These are phyloP conservation scores for Talaromyces nanjingensis DNA, from an alignment of 495 filamentous ascomycete genomes.

Conservation along the genomic window DNA sequence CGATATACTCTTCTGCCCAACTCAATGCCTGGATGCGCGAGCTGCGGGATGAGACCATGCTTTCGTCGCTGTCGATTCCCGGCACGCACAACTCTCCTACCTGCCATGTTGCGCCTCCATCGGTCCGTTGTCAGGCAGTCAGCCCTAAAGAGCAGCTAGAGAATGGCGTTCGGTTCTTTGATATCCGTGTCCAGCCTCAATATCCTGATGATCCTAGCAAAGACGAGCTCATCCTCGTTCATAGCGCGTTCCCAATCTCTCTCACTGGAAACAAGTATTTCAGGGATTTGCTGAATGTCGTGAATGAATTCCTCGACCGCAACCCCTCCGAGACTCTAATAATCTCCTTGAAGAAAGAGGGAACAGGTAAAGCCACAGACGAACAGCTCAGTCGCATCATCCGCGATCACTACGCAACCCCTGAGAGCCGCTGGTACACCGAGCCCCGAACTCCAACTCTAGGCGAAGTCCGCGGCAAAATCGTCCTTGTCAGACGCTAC, in stretches of 20 bases:
- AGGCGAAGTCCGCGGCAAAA: constrained; percentile 72
- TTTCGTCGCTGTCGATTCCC: constrained; percentile 82
- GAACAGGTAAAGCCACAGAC: constrained; percentile 71
- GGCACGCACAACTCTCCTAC: constrained; percentile 95
- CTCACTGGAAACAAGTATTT: constrained; percentile 69
- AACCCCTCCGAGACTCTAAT: constrained; percentile 80
- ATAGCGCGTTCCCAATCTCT: constrained; percentile 72
- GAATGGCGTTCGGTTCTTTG: constrained; percentile 92
- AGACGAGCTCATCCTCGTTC: constrained; percentile 59
- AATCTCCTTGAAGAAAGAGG: constrained; percentile 87
- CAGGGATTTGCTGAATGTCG: constrained; percentile 57
- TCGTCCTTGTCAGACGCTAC: constrained; percentile 83
- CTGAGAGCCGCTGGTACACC: constrained; percentile 67
- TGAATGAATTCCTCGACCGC: constrained; percentile 65
- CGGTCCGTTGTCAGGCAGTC: constrained; percentile 88
- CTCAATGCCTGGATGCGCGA: constrained; percentile 76
- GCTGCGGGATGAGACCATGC: constrained; percentile 56
- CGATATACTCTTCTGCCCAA: constrained; percentile 66
- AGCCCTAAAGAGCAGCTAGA: constrained; percentile 66
- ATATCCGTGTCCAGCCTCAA: constrained; percentile 70
- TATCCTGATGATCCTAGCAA: constrained; percentile 46
- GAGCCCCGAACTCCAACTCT: constrained; percentile 72
- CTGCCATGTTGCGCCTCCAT: constrained; percentile 73
- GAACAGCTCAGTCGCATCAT: constrained; percentile 68
- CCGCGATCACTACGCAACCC: constrained; percentile 59